phyloP scores from a whole-genome alignment of 768 basidiomycete genomes.

The Clitopilus hobsonii region DNA sequence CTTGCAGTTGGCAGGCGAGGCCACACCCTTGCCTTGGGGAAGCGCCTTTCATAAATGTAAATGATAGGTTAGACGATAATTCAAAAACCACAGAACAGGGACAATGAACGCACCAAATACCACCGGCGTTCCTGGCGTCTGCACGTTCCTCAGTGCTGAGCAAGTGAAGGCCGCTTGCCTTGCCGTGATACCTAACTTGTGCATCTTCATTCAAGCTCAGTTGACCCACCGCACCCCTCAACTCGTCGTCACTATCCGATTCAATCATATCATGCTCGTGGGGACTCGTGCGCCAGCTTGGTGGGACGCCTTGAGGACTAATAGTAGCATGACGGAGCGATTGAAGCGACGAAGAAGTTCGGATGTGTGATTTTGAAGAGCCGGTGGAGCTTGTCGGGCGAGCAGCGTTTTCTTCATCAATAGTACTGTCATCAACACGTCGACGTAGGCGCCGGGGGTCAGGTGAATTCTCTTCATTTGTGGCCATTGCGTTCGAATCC shows the following conservation, averaged over 20 bases:
- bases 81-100: constrained; percentile 4
- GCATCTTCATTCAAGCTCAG: constrained; percentile 84
- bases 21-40: constrained; percentile 89
- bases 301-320: background rate
- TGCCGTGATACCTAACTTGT: constrained; percentile 84
- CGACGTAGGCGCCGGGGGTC: constrained; percentile 42
- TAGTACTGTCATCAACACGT: constrained; percentile 31
- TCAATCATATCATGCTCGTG: constrained; percentile 1
- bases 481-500: constrained; percentile 7
- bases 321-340: background rate
- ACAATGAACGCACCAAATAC: constrained; percentile 58
- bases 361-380: constrained; percentile 14
- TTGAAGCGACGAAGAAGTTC: background rate
- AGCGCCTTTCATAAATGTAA: constrained; percentile 46
- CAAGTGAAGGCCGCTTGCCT: constrained; percentile 76
- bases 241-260: constrained; percentile 36
- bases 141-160: constrained; percentile 55
- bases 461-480: constrained; percentile 26
- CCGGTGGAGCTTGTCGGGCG: constrained; percentile 12
- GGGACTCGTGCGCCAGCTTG: constrained; percentile 16
- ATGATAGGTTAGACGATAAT: background rate
- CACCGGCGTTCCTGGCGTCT: constrained; percentile 68
- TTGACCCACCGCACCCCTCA: constrained; percentile 75
- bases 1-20: constrained; percentile 47
- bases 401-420: background rate